These are phyloP conservation scores for Solanum okadae DNA, from an alignment of 257 asterid species.

Conservation along the genomic window DNA sequence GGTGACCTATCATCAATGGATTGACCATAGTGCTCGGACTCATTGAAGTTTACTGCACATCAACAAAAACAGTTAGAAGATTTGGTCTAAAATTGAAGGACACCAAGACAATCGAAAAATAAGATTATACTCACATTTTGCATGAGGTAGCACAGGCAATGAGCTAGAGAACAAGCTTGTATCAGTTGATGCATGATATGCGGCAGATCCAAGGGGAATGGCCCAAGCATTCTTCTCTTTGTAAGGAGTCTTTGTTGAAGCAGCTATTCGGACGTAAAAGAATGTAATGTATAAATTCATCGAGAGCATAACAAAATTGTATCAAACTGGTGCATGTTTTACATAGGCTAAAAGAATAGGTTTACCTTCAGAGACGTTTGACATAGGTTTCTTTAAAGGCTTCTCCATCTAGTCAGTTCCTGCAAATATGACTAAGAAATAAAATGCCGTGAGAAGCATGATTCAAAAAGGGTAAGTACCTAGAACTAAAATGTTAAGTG, in stretches of 20 bases:
- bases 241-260: constrained; percentile 11
- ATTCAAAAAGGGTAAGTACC: not conserved
- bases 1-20: constrained; percentile 52
- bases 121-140: constrained; percentile 39
- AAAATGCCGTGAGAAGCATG: not conserved
- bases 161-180: constrained; percentile 88
- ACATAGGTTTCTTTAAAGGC: not conserved
- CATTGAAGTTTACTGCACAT: constrained; percentile 52
- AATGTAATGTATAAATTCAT: not conserved
- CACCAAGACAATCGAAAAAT: not conserved
- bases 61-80: not conserved
- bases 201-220: constrained; percentile 40
- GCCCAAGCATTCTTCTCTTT: constrained; percentile 49
- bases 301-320: not conserved
- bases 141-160: constrained; percentile 56
- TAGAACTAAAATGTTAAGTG: not conserved
- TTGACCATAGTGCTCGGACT: constrained; percentile 26
- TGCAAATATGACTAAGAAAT: not conserved
- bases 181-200: constrained; percentile 44
- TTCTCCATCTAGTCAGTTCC: not conserved
- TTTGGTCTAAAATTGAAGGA: not conserved
- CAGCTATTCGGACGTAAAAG: not conserved
- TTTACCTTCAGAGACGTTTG: not conserved
- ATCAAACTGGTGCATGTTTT: not conserved
- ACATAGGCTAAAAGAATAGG: not conserved